Evolutionary conservation across 371 early-diverging fungal genomes (phyloP), one percentile per base, ranked within the genome.

Genomic region (Mortierella sp.): DNA sequence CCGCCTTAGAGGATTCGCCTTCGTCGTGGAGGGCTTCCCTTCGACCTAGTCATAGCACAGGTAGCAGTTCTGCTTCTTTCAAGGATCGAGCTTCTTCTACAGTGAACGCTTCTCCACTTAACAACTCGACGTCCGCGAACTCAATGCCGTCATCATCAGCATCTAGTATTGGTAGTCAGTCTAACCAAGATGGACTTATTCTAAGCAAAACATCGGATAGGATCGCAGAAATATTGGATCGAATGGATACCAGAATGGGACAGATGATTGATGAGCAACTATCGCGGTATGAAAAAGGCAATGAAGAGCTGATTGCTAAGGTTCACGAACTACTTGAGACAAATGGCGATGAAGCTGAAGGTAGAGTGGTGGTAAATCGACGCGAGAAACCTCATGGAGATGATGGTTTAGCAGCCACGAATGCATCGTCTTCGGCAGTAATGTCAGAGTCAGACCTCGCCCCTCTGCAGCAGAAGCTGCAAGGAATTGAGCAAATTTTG

Each of bases 261-360:
- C 62, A 63, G 47, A 59, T 79, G 33, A 64, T 74, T 59, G 77
- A 77, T 61, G 77, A 77, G 40, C 77, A 77, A 24, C 48, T 77
- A 41, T 40, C 65, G 11, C 58, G 72, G 57, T 72, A 65, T 24
- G 72, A 77, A 41, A 72, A 61, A 15, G 69, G 65, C 8, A 77
- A 77, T 63, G 66, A 67, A 55, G 74, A 58, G 19, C 47, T 78
- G 13, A 11, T 78, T 52, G 65, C 70, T 24, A 72, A 65, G 28
- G 67, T 73, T 0, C 63, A 62, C 40, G 67, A 70, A 63, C 21
- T 78, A 21, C 65, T 77, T 19, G 74, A 73, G 19, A 64, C 48
- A 3, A 70, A 66, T 8, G 72, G 68, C 10, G 72, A 62, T 22
- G 70, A 77, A 15, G 32, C 38, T 4, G 64, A 48, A 21, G 40